Evolutionary conservation across 306 rosid species (phyloP), one percentile per base, ranked within the genome.

Genomic region (Citrullus mucosospermus): DNA sequence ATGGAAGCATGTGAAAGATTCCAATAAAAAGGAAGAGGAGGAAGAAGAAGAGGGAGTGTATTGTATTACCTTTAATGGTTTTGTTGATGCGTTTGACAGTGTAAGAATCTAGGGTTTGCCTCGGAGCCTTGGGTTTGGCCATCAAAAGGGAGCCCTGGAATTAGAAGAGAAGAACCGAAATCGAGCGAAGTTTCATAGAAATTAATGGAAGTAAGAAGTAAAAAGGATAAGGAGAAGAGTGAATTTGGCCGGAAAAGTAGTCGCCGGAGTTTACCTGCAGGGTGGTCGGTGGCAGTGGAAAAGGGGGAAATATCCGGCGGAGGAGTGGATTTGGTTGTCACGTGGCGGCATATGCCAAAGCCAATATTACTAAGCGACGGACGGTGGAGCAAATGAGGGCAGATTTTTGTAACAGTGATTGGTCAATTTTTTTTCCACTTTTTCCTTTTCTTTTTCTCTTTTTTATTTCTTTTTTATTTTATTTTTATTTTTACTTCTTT

Each of bases 91-190:
- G 93, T 75, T 92, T 95, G 90, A 92, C 99, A 62, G 97, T 81
- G 88, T 88, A 95, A 14, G 98, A 89, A 82, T 95, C 97, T 78
- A 95, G 97, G 89, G 96, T 90, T 92, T 91, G 92, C n/a, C 88
- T 88, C 16, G 89, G 91, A 82, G 97, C 88, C 82, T 92, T 95
- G 6, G 91, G 97, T 82, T 92, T 95, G 77, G 90, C 97, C 99
- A 95, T 89, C 78, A 83, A 76, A 54, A 68, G n/a, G 58, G 41
- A 32, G 60, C 75, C 51, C 53, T 13, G 66, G 32, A 63, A 62
- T 62, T 46, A 14, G 48, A 38, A 73, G 79, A 39, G 38, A 22
- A 22, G 79, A 22, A 22, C 22, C 57, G 50, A 77, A 77, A 74
- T 53, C 10, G 48, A 74, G 60, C 2, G 11, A 74, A 16, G 43